Evolutionary conservation across 225 moss, liverwort and hornwort species (phyloP), one percentile per base, ranked within the genome.

Genomic region (Climacium dendroides): DNA sequence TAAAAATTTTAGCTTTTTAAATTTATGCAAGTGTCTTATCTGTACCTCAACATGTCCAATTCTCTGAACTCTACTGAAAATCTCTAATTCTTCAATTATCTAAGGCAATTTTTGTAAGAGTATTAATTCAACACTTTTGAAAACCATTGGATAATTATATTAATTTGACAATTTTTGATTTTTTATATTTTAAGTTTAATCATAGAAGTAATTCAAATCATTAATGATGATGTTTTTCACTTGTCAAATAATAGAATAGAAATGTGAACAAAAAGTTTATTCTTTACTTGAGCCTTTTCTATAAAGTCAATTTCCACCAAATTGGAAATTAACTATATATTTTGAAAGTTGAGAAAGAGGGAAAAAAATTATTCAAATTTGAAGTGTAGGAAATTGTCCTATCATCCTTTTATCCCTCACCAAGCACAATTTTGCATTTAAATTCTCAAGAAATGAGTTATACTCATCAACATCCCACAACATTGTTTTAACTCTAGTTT

Each of bases 231-330:
- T 0, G 0, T 66, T 66, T 66, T 66, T 66, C 4, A 66, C 37
- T 1, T 37, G 1, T 37, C 23, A 67, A 23, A 37, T 13, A 37
- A 2, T 67, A 1, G 13, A 37, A 67, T 67, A 37, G 22, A 37
- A 37, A 37, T 23, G 13, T 37, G 13, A 23, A 22, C 4, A 22
- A 37, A n/a, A 67, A 11, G 2, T 13, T 11, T 7, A 7, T 67
- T 67, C 11, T 23, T 37, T 2, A 4, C 23, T 7, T 7, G 3
- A 4, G 23, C 4, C 7, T 67, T 67, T 24, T 0, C 0, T 13
- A 7, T 13, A 39, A 7, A 67, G 4, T 67, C 3, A 23, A 67
- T 37, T 67, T 67, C 23, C 2, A 39, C 6, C 13, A 69, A 23
- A 39, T 69, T 39, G 7, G 13, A 39, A 66, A 39, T 7, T 2